These are phyloP conservation scores for Aspergillus awamori DNA, from an alignment of 2,329 filamentous ascomycete genomes.

Conservation along the genomic window DNA sequence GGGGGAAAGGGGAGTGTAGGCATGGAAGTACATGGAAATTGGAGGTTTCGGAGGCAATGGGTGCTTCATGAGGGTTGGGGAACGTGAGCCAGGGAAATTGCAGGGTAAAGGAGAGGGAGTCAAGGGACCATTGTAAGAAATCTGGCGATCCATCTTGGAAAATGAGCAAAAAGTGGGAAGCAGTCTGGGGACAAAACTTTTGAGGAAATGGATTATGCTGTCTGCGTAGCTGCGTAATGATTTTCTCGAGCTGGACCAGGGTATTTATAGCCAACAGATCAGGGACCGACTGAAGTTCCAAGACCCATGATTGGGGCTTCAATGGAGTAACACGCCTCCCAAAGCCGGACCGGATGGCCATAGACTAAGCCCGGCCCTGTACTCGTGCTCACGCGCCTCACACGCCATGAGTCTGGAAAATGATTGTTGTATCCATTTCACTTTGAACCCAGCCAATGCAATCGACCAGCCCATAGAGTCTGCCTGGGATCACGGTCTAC, in stretches of 20 bases:
- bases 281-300: not conserved
- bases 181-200: not conserved
- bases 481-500: not conserved
- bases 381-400: not conserved
- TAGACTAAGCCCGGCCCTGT: not conserved
- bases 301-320: not conserved
- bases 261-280: not conserved
- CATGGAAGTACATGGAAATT: constrained; percentile 7
- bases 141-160: not conserved
- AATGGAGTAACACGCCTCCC: not conserved
- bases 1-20: not conserved
- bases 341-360: not conserved
- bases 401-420: not conserved
- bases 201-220: not conserved
- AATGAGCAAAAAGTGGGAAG: not conserved
- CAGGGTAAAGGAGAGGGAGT: not conserved
- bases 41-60: constrained; percentile 2
- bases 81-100: not conserved
- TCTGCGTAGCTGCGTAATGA: not conserved
- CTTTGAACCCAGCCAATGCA: not conserved
- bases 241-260: not conserved
- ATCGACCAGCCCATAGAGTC: not conserved
- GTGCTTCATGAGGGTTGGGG: not conserved
- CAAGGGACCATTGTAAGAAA: not conserved
- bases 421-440: not conserved